Evolutionary conservation across 225 moss, liverwort and hornwort genomes (phyloP).

Genomic region (Polytrichum commune): DNA sequence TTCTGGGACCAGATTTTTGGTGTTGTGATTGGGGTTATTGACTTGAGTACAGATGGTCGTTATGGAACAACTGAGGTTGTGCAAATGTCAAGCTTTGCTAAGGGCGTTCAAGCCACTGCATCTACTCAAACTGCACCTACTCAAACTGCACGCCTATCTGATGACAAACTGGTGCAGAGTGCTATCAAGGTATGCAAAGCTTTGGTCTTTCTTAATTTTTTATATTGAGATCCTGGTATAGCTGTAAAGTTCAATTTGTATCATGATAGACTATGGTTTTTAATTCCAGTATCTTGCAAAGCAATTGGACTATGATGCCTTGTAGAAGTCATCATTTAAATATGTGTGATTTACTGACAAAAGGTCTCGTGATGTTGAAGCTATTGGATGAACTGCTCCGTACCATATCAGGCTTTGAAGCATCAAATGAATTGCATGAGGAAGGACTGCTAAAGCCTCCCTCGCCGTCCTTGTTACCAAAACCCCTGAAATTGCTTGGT

Average conservation of each 20-base stretch:
- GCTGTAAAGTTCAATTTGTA: not conserved
- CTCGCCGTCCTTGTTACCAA: conserved; percentile 39
- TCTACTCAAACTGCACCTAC: conserved; percentile 61
- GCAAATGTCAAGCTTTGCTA: conserved; percentile 32
- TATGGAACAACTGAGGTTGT: conserved; percentile 24
- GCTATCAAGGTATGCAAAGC: conserved; percentile 75
- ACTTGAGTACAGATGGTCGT: conserved; percentile 11
- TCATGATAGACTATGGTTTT: too few species aligned
- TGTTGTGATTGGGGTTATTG: conserved; percentile 40
- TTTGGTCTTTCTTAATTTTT: too few species aligned
- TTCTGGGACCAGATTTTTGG: conserved; percentile 72
- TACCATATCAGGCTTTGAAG: conserved; percentile 73
- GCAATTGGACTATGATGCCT: too few species aligned
- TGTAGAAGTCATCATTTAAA: too few species aligned
- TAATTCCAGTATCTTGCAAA: too few species aligned
- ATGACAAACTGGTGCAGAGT: conserved; percentile 94
- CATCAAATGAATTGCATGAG: conserved; percentile 65
- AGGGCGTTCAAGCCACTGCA: conserved; percentile 26
- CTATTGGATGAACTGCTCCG: conserved; percentile 93
- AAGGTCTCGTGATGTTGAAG: conserved; percentile 36
- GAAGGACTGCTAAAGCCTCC: conserved; percentile 59
- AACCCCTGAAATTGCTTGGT: conserved; percentile 29
- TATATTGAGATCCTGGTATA: not conserved
- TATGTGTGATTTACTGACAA: too few species aligned
- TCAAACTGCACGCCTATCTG: conserved; percentile 63